Evolutionary conservation across 2,329 filamentous ascomycete genomes (phyloP).

Genomic region (Penicillium sp.): DNA sequence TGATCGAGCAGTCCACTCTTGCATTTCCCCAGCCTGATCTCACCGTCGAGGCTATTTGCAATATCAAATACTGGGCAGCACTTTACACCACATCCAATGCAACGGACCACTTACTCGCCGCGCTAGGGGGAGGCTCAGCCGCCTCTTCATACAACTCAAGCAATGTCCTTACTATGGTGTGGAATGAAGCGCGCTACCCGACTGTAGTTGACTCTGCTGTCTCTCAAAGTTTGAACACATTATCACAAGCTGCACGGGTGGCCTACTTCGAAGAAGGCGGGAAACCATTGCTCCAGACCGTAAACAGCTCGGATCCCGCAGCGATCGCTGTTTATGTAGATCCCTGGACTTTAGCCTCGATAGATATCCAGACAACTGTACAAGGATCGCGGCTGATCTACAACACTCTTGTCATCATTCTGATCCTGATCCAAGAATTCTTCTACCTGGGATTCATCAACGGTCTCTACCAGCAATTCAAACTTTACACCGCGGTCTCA

Average conservation of each 20-base stretch:
- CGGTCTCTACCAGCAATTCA: conserved; percentile 41
- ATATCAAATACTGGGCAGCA: conserved; percentile 39
- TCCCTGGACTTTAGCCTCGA: conserved; percentile 37
- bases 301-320: conserved; percentile 26
- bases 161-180: conserved; percentile 43
- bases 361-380: conserved; percentile 43
- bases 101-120: conserved; percentile 37
- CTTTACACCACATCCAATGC: conserved; percentile 37
- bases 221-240: conserved; percentile 29
- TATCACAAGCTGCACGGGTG: conserved; percentile 35
- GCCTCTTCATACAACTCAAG: conserved; percentile 36
- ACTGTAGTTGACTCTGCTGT: conserved; percentile 39
- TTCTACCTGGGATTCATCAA: conserved; percentile 51
- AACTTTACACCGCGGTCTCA: conserved; percentile 36
- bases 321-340: conserved; percentile 39
- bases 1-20: conserved; percentile 23
- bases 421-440: conserved; percentile 51
- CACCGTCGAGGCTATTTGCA: conserved; percentile 32
- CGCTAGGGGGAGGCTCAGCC: conserved; percentile 34
- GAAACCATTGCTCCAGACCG: conserved; percentile 25
- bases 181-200: conserved; percentile 50
- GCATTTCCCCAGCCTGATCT: conserved; percentile 20
- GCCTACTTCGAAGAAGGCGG: conserved; percentile 38
- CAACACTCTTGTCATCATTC: conserved; percentile 47
- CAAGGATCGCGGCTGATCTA: conserved; percentile 47